Conservation (phyloP, 257 asterid genomes). For the Solanum tacnaense region DNA sequence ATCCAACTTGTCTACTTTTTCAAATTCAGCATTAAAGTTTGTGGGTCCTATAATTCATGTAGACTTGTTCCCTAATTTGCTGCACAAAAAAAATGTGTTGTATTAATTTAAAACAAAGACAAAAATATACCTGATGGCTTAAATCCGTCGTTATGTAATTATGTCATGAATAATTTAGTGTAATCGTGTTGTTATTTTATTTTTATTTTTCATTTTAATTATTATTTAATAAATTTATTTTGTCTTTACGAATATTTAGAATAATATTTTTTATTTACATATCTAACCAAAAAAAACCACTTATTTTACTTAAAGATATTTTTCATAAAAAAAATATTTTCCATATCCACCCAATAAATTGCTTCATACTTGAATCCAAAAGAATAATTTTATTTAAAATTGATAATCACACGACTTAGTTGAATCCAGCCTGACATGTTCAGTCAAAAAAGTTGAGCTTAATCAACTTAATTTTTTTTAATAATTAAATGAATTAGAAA, state of each 20-base stretch:
- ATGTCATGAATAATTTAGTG: background rate
- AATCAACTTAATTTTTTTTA: background rate
- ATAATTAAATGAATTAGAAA: background rate
- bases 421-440: background rate
- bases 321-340: too few relatives aligned
- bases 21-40: background rate
- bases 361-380: background rate
- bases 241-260: background rate
- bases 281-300: background rate
- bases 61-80: background rate
- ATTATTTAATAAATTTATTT: background rate
- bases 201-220: background rate
- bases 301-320: too few relatives aligned
- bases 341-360: background rate
- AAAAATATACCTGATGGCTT: background rate
- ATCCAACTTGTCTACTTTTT: background rate
- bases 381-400: background rate
- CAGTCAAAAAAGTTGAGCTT: background rate
- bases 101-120: background rate
- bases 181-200: background rate
- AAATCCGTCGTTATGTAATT: background rate
- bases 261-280: too few relatives aligned
- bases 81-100: background rate
- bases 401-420: background rate
- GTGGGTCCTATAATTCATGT: background rate